These are phyloP conservation scores for Pythium aquatile DNA, from an alignment of 352 stramenopile species.

Conservation along the genomic window DNA sequence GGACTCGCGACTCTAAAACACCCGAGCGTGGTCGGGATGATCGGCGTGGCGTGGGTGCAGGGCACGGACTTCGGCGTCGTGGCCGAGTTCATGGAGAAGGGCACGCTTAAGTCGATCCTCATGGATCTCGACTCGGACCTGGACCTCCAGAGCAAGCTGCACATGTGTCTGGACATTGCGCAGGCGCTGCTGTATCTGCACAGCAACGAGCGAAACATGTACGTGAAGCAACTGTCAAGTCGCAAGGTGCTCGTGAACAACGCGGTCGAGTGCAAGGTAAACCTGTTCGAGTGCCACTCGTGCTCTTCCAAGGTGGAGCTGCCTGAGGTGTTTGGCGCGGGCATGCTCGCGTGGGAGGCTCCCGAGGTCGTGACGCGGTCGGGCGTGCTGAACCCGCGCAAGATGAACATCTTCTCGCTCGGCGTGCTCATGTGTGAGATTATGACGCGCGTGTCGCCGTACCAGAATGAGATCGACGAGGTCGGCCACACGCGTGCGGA, in stretches of 20 bases:
- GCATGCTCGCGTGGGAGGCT: constrained; percentile 24
- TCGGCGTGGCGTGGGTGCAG: constrained; percentile 68
- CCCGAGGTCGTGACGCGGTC: constrained; percentile 27
- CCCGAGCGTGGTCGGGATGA: constrained; percentile 59
- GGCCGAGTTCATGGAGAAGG: constrained; percentile 75
- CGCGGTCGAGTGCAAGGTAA: constrained; percentile 30
- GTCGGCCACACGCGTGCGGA: constrained; percentile 25
- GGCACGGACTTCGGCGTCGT: constrained; percentile 78
- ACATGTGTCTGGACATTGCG: constrained; percentile 72
- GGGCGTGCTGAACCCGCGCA: constrained; percentile 19
- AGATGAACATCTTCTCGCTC: constrained; percentile 34
- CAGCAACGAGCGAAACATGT: constrained; percentile 25
- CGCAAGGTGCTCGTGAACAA: constrained; percentile 33
- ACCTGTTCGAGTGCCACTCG: constrained; percentile 28
- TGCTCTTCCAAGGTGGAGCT: constrained; percentile 11
- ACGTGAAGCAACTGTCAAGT: constrained; percentile 24
- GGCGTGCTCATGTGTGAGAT: constrained; percentile 35
- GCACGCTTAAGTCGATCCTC: constrained; percentile 59
- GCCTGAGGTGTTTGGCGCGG: constrained; percentile 23
- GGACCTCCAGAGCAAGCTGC: constrained; percentile 48
- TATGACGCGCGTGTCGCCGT: constrained; percentile 27
- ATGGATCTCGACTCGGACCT: constrained; percentile 53
- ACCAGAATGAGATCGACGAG: constrained; percentile 25
- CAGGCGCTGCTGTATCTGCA: constrained; percentile 64
- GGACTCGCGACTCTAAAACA: constrained; percentile 53